These are phyloP conservation scores for Ophiocordyceps camponoti-leonardi DNA, from an alignment of 2,329 filamentous ascomycete genomes.

Conservation along the genomic window DNA sequence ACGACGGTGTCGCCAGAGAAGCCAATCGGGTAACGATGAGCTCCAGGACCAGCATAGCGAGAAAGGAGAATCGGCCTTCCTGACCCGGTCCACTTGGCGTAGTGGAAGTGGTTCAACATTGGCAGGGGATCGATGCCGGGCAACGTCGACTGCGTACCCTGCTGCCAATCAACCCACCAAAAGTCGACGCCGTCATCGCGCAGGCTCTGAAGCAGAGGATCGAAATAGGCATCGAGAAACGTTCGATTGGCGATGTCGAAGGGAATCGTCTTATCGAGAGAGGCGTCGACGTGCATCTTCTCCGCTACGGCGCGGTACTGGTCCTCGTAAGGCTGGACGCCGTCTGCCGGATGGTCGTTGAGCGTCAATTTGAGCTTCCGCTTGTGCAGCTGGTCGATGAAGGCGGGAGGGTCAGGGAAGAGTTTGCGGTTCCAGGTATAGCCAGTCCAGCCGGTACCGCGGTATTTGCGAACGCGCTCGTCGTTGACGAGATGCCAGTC, in stretches of 20 bases:
- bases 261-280: slow-evolving; percentile 27
- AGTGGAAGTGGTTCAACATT: slow-evolving; percentile 49
- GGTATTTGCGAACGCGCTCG: slow-evolving; percentile 24
- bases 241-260: slow-evolving; percentile 36
- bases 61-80: slow-evolving; percentile 36
- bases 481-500: slow-evolving; percentile 44
- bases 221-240: slow-evolving; percentile 41
- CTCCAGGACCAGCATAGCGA: slow-evolving; percentile 43
- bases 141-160: slow-evolving; percentile 35
- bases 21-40: slow-evolving; percentile 45
- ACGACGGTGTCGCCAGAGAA: slow-evolving; percentile 46
- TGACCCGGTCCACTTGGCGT: slow-evolving; percentile 10
- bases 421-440: slow-evolving; percentile 12
- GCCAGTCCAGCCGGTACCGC: slow-evolving; percentile 27
- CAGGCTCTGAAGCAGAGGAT: slow-evolving; percentile 35
- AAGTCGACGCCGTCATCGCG: slow-evolving; percentile 38
- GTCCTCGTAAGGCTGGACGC: slow-evolving; percentile 38
- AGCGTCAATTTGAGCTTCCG: slow-evolving; percentile 35
- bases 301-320: slow-evolving; percentile 35
- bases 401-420: slow-evolving; percentile 36
- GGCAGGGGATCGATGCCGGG: slow-evolving; percentile 44
- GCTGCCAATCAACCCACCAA: slow-evolving; percentile 55
- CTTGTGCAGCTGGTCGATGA: slow-evolving; percentile 31
- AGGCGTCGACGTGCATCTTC: slow-evolving; percentile 31
- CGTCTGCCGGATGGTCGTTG: slow-evolving; percentile 46